Evolutionary conservation across 768 basidiomycete genomes (phyloP).

Genomic region (Naematelia encephala): DNA sequence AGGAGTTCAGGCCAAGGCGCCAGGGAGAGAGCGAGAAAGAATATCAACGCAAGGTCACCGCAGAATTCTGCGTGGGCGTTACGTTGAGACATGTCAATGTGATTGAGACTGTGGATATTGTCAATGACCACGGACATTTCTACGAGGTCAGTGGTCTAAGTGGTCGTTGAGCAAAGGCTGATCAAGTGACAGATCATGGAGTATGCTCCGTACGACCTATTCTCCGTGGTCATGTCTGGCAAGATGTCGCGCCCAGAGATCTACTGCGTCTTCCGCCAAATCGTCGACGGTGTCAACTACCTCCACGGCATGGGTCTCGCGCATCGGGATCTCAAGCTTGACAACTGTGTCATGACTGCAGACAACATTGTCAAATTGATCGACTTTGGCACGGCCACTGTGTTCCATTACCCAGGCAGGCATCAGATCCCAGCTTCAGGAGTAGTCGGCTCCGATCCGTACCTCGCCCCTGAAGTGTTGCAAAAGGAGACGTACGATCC

Average conservation of each 20-base stretch:
- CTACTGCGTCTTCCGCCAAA: constrained; percentile 98
- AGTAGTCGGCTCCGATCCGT: constrained; percentile 94
- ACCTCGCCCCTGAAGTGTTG: constrained; percentile 95
- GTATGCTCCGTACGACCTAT: constrained; percentile 96
- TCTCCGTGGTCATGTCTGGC: constrained; percentile 98
- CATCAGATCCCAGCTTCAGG: constrained; percentile 73
- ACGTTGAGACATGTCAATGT: constrained; percentile 86
- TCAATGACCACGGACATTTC: constrained; percentile 94
- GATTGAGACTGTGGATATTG: constrained; percentile 97
- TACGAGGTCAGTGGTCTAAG: constrained; percentile 71
- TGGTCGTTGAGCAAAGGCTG: background rate
- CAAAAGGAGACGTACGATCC: constrained; percentile 80
- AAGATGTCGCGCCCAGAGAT: constrained; percentile 98
- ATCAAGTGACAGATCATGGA: constrained; percentile 84
- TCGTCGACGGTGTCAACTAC: constrained; percentile 96
- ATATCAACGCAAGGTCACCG: constrained; percentile 99
- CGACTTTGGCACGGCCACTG: constrained; percentile 99
- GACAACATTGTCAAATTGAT: constrained; percentile 96
- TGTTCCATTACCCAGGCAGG: constrained; percentile 97
- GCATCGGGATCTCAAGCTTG: constrained; percentile 97
- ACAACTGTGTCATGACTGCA: constrained; percentile 98
- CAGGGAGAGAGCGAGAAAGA: constrained; percentile 87
- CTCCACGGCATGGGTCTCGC: constrained; percentile 96
- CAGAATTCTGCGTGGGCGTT: constrained; percentile 92
- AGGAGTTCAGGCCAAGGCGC: constrained; percentile 91